Evolutionary conservation across 148 eudicot genomes (phyloP).

Genomic region (Chenopodium quinoa): DNA sequence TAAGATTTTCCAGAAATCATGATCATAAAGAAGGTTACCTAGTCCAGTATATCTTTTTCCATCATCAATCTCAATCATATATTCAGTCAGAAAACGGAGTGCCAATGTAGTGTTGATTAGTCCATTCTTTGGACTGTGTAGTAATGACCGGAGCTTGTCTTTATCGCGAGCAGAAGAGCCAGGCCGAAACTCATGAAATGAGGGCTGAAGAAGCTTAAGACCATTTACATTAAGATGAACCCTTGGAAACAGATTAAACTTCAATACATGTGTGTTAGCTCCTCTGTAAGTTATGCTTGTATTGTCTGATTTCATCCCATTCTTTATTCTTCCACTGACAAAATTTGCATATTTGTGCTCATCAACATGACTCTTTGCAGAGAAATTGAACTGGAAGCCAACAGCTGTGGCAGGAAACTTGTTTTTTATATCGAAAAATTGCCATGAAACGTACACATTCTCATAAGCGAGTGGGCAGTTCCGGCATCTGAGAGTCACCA

Average conservation of each 20-base stretch:
- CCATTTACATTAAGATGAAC: conserved; percentile 57
- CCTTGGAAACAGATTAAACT: conserved; percentile 75
- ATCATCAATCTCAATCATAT: conserved; percentile 65
- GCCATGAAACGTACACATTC: conserved; percentile 61
- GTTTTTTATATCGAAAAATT: conserved; percentile 66
- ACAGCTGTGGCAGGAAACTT: conserved; percentile 65
- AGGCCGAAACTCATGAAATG: conserved; percentile 75
- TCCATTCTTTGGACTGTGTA: conserved; percentile 54
- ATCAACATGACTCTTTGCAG: conserved; percentile 44
- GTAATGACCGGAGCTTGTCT: conserved; percentile 52
- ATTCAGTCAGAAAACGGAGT: conserved; percentile 60
- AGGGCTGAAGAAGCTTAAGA: conserved; percentile 77
- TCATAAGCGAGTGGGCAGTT: conserved; percentile 57
- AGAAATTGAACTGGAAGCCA: conserved; percentile 81
- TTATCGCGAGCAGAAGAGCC: conserved; percentile 61
- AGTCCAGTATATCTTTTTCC: conserved; percentile 55
- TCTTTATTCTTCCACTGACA: conserved; percentile 61
- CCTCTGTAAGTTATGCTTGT: conserved; percentile 65
- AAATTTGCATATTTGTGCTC: conserved; percentile 49
- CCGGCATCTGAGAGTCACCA: conserved; percentile 45
- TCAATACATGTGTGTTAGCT: conserved; percentile 50
- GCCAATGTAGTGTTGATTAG: conserved; percentile 56
- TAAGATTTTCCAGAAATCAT: too few relatives aligned
- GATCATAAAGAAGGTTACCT: conserved; percentile 38
- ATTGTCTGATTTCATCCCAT: conserved; percentile 37